Conservation (phyloP, 2,329 filamentous ascomycete species). For the Colletotrichum sojae region DNA sequence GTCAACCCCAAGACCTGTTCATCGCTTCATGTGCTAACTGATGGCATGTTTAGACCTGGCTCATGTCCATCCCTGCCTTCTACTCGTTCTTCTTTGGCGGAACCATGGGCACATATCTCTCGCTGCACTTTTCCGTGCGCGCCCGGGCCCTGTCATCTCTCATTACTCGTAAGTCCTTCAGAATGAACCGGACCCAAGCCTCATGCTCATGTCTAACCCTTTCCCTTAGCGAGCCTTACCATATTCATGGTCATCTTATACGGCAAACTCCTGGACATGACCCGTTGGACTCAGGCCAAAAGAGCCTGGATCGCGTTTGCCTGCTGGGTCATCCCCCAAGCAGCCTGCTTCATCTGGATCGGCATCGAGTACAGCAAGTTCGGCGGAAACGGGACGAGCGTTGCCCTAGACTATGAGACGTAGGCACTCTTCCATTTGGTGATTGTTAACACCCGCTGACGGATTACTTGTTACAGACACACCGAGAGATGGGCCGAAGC, state of each 20-base stretch:
- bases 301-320: conserved; percentile 27
- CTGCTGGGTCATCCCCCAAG: conserved; percentile 23
- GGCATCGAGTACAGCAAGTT: conserved; percentile 35
- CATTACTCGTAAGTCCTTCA: conserved; percentile 22
- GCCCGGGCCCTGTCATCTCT: conserved; percentile 45
- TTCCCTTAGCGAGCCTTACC: not conserved
- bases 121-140: conserved; percentile 46
- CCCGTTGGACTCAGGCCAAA: conserved; percentile 23
- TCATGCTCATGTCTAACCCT: not conserved
- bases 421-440: not conserved
- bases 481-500: conserved; percentile 30
- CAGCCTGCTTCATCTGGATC: conserved; percentile 32
- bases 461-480: not conserved
- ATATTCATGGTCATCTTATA: conserved; percentile 26
- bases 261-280: conserved; percentile 15
- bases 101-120: conserved; percentile 46
- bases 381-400: not conserved
- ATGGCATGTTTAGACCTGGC: conserved; percentile 42
- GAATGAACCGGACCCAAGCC: not conserved
- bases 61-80: conserved; percentile 44
- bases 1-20: no score
- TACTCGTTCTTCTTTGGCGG: conserved; percentile 57
- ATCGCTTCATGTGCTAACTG: not conserved
- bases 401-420: conserved; percentile 15
- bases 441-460: not conserved